Evolutionary conservation across 441 rosid species (phyloP).

Genomic region (Pelargonium cotyledonis): DNA sequence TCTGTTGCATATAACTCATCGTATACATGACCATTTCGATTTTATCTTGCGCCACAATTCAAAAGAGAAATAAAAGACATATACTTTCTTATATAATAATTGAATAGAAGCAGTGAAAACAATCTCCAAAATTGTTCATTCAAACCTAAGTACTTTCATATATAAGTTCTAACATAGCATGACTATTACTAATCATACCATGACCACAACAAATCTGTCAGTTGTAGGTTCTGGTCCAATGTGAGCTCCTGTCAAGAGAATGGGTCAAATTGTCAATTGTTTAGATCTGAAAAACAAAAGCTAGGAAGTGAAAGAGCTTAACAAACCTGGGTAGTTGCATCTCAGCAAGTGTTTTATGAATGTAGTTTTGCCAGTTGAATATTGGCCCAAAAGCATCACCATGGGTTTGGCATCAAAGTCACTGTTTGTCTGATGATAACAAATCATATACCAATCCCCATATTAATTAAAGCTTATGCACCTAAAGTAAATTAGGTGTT

Average conservation of each 20-base stretch:
- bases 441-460: neutral
- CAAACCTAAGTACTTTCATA: neutral
- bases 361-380: constrained; percentile 97
- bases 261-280: constrained; percentile 3
- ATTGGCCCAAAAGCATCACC: constrained; percentile 98
- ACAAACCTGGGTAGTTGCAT: constrained; percentile 73
- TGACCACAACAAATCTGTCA: constrained; percentile 94
- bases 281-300: constrained; percentile 3
- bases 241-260: constrained; percentile 67
- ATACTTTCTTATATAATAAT: too few species aligned
- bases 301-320: constrained; percentile 11
- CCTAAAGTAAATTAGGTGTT: neutral
- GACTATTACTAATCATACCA: constrained; percentile 42
- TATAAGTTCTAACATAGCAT: neutral
- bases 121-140: neutral
- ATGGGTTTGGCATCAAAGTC: constrained; percentile 98
- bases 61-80: neutral
- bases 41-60: neutral
- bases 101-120: too few species aligned
- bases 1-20: neutral
- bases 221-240: constrained; percentile 98
- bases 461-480: neutral
- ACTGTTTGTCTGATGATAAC: constrained; percentile 53
- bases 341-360: constrained; percentile 89
- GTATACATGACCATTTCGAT: neutral